These are phyloP conservation scores for Cutaneotrichosporon spelunceum DNA, from an alignment of 1,284 basidiomycete species.

Conservation along the genomic window DNA sequence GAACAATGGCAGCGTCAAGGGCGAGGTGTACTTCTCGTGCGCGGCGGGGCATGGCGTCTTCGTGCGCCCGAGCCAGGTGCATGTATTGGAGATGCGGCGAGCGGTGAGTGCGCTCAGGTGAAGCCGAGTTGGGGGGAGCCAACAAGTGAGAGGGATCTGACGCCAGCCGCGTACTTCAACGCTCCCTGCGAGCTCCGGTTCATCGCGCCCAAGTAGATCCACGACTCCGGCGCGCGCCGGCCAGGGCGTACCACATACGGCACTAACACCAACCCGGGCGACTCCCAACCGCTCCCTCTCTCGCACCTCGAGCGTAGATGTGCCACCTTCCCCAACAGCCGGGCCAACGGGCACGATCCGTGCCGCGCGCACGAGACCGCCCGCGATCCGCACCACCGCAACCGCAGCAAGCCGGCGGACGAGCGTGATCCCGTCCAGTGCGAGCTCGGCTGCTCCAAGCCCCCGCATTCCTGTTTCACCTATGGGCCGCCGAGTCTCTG, in stretches of 20 bases:
- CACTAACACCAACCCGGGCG: not conserved
- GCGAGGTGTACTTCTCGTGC: conserved; percentile 80
- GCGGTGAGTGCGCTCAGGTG: conserved; percentile 16
- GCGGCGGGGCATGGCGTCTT: conserved; percentile 79
- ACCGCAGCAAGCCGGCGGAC: not conserved
- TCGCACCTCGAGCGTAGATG: not conserved
- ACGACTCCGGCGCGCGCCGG: not conserved
- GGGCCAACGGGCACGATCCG: conserved; percentile 2
- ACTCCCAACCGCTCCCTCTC: not conserved
- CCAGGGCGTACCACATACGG: not conserved
- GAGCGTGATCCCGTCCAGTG: not conserved
- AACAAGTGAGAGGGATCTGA: not conserved
- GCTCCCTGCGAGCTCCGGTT: not conserved
- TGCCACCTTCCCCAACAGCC: not conserved
- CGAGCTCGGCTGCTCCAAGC: not conserved
- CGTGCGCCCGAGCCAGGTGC: conserved; percentile 83
- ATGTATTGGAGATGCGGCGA: conserved; percentile 50
- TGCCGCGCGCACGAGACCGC: not conserved
- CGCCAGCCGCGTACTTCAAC: conserved; percentile 1
- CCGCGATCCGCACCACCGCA: not conserved
- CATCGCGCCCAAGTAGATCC: conserved; percentile 1
- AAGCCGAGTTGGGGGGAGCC: not conserved
- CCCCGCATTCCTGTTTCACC: not conserved
- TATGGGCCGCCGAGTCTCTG: not conserved
- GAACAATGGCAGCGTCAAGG: conserved; percentile 90